Evolutionary conservation across 805 yeast genomes (phyloP).

Genomic region (Candida oleophila): DNA sequence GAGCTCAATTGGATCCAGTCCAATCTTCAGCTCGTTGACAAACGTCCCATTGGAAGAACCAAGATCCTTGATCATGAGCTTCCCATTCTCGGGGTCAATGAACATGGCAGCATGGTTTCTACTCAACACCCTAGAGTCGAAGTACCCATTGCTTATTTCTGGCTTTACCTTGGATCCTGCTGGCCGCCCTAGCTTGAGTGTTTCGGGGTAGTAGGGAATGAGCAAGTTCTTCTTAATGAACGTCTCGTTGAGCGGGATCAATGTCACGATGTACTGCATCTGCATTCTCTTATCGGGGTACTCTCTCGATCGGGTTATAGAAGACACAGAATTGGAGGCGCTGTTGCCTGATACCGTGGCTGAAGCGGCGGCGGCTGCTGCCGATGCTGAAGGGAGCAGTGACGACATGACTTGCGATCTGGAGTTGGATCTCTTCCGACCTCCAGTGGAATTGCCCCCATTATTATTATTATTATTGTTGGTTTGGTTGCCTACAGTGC

Average conservation of each 20-base stretch:
- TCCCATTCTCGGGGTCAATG: slow-evolving; percentile 63
- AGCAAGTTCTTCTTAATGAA: slow-evolving; percentile 76
- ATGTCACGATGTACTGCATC: slow-evolving; percentile 58
- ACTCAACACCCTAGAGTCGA: slow-evolving; percentile 89
- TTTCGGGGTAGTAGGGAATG: slow-evolving; percentile 80
- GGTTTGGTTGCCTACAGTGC: neutral
- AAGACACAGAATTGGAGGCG: slow-evolving; percentile 2
- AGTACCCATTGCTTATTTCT: slow-evolving; percentile 80
- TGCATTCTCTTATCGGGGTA: slow-evolving; percentile 23
- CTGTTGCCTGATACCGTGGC: neutral
- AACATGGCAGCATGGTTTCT: slow-evolving; percentile 92
- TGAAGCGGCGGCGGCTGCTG: slow-evolving; percentile 6
- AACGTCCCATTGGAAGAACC: slow-evolving; percentile 95
- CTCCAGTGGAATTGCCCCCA: slow-evolving; percentile 7
- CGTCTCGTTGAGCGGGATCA: slow-evolving; percentile 76
- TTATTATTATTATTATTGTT: neutral
- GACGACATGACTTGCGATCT: slow-evolving; percentile 36
- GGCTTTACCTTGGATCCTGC: slow-evolving; percentile 61
- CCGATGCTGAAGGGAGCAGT: slow-evolving; percentile 4
- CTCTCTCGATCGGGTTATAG: slow-evolving; percentile 9
- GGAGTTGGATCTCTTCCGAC: slow-evolving; percentile 38
- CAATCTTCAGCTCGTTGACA: slow-evolving; percentile 72
- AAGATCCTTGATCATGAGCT: slow-evolving; percentile 76
- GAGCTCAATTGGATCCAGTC: slow-evolving; percentile 60
- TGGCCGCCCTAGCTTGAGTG: slow-evolving; percentile 87